Evolutionary conservation across 192 early-diverging fungal species (phyloP).

Genomic region (Umbelopsis ramanniana): DNA sequence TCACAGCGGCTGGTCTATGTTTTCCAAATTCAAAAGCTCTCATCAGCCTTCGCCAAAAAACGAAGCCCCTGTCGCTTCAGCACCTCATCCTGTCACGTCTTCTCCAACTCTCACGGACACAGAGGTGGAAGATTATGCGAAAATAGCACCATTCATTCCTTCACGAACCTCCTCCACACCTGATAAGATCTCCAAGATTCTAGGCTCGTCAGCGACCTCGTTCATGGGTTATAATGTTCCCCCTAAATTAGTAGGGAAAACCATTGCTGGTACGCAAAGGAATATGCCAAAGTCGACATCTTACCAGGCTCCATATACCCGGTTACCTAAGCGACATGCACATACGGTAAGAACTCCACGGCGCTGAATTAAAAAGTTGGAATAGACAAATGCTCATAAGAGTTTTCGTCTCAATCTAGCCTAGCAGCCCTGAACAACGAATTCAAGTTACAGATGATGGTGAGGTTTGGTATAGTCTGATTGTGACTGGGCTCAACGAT

Average conservation of each 20-base stretch:
- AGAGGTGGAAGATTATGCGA: conserved; percentile 16
- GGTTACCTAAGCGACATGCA: conserved; percentile 1
- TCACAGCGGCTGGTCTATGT: conserved; percentile 15
- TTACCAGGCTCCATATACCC: conserved; percentile 13
- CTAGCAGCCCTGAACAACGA: conserved; percentile 18
- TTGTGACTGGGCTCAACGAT: conserved; percentile 31
- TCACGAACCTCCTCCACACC: conserved; percentile 38
- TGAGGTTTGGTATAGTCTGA: conserved; percentile 43
- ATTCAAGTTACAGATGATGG: conserved; percentile 42
- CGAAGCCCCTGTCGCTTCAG: not conserved
- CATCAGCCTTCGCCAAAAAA: not conserved
- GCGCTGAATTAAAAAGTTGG: not conserved
- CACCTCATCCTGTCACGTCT: not conserved
- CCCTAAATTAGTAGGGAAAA: conserved; percentile 18
- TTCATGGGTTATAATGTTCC: conserved; percentile 17
- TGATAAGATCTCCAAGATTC: conserved; percentile 37
- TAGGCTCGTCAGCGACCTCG: conserved; percentile 26
- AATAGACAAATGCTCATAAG: not conserved
- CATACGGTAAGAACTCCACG: not conserved
- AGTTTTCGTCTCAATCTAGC: not conserved
- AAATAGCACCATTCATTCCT: conserved; percentile 31
- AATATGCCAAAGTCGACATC: conserved; percentile 1
- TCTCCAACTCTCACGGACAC: conserved; percentile 6
- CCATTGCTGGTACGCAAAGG: not conserved
- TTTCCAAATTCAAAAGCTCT: conserved; percentile 13